Evolutionary conservation across 139 green algal species (phyloP).

Genomic region (Chlorella sp.): DNA sequence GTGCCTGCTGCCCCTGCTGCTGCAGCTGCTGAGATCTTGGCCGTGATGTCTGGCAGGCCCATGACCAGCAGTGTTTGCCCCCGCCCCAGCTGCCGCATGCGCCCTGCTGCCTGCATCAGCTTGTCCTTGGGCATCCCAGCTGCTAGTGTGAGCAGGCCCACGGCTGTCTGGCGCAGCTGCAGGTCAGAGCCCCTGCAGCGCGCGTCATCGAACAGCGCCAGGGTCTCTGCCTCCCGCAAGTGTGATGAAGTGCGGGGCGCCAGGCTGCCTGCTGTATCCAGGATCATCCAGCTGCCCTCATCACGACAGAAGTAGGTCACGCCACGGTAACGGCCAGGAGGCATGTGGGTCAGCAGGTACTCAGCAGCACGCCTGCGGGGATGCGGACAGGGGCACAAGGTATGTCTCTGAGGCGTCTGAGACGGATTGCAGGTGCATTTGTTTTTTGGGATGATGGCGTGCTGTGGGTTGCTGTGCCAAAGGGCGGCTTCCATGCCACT

Average conservation of each 20-base stretch:
- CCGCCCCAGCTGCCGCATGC: slow-evolving; percentile 32
- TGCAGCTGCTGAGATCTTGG: neutral
- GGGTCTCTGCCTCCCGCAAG: slow-evolving; percentile 22
- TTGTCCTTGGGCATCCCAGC: slow-evolving; percentile 47
- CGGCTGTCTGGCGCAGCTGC: slow-evolving; percentile 32
- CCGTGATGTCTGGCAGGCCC: slow-evolving; percentile 9
- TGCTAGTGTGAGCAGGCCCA: slow-evolving; percentile 54
- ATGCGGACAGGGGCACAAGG: no score
- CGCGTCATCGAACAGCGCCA: slow-evolving; percentile 43
- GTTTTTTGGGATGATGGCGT: no score
- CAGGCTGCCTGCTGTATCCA: slow-evolving; percentile 14
- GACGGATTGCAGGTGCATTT: no score
- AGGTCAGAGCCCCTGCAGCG: slow-evolving; percentile 28
- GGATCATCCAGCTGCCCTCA: slow-evolving; percentile 11
- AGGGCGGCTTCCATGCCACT: no score
- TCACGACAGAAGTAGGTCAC: slow-evolving; percentile 36
- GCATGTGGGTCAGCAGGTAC: slow-evolving; percentile 16
- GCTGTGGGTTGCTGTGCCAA: no score
- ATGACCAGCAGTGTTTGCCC: slow-evolving; percentile 30
- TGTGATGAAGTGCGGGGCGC: slow-evolving; percentile 9
- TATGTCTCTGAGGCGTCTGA: no score
- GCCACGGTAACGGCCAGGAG: slow-evolving; percentile 25
- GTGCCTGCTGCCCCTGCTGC: slow-evolving; percentile 21
- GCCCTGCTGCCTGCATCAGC: slow-evolving; percentile 49
- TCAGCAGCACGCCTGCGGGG: no score